Base-by-base conservation (phyloP, 495 filamentous ascomycete genomes). In the Hyaloscypha finlandica region DNA sequence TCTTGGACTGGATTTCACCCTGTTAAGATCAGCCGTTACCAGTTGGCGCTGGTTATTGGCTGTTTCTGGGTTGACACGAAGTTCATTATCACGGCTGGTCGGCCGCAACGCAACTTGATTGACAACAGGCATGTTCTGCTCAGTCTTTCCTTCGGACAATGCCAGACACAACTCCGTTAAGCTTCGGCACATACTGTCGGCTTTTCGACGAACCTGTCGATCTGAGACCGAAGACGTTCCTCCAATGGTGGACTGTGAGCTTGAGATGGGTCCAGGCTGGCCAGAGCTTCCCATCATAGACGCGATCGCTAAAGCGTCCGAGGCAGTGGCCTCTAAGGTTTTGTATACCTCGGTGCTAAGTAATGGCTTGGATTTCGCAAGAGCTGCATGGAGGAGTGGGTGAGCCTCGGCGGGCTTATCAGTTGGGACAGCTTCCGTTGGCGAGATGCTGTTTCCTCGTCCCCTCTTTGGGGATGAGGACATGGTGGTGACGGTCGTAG, bases 91-190 rank as follows among this genome's bases (percentile, higher is more conserved):
- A 39, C 70, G 71, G 61, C 71, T 77, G 9, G 51, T 64, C 1
- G 74, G 70, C n/a, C 72, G 52, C 8, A 64, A 22, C 29, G 61
- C 65, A 60, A 51, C 58, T 78, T 67, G 65, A 32, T 37, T 61
- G 31, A 9, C 30, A 3, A n/a, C 61, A 32, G 66, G 42, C 22
- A 45, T 19, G 8, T 9, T 52, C 31, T 52, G 63, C 55, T 75
- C 77, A 54, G 66, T 63, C 59, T 75, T 68, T 61, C 79, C 82
- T 64, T 92, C 90, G 59, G 90, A 90, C 53, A 99, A 79, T 19
- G 92, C 92, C 48, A 99, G 84, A 73, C 92, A 97, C 29, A 99
- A 82, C 73, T 99, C 95, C 2, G 95, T 98, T 64, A 99, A 78
- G 70, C 90, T 94, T 57, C 95, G 86, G 77, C 96, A 98, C 76